These are phyloP conservation scores for Cicer chorassanicum DNA, from an alignment of 306 rosid genomes.

Conservation along the genomic window DNA sequence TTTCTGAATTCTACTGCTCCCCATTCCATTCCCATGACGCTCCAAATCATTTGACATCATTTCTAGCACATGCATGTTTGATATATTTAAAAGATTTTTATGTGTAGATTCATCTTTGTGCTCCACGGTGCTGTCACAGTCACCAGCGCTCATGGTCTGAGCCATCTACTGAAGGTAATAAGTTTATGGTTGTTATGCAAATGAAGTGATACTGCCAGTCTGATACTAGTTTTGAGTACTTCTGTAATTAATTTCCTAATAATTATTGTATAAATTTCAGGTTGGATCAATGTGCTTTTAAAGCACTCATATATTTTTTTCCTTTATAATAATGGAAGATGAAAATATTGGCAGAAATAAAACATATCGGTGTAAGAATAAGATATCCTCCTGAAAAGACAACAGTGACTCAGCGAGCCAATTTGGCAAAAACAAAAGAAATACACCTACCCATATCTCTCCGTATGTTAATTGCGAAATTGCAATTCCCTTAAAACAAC, in stretches of 20 bases:
- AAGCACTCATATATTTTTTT: not conserved
- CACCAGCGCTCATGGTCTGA: conserved; percentile 48
- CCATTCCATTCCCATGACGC: conserved; percentile 14
- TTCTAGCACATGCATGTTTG: conserved; percentile 34
- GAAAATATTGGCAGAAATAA: conserved; percentile 9
- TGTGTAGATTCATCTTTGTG: conserved; percentile 83
- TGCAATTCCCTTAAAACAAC: not conserved
- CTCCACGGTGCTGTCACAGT: conserved; percentile 74
- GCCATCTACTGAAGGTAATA: conserved; percentile 63
- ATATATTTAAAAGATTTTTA: conserved; percentile 39
- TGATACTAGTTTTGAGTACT: conserved; percentile 33
- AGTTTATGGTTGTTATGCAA: conserved; percentile 26
- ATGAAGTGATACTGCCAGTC: conserved; percentile 36
- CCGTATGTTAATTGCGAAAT: not conserved
- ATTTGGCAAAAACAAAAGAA: not conserved
- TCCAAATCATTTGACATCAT: conserved; percentile 20
- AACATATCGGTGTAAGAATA: not conserved
- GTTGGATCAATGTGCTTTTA: conserved; percentile 24
- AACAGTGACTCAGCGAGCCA: conserved; percentile 8
- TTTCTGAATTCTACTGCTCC: conserved; percentile 34
- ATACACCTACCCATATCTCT: not conserved
- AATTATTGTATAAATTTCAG: conserved; percentile 4
- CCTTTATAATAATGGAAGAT: not conserved
- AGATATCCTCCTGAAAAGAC: not conserved
- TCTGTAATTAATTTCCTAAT: not conserved